Percentiles rank a stretch among this genome's conserved stretches.
These are phyloP conservation scores for Scytalidium lignicola DNA, from an alignment of 2,329 filamentous ascomycete species.

Conservation along the genomic window DNA sequence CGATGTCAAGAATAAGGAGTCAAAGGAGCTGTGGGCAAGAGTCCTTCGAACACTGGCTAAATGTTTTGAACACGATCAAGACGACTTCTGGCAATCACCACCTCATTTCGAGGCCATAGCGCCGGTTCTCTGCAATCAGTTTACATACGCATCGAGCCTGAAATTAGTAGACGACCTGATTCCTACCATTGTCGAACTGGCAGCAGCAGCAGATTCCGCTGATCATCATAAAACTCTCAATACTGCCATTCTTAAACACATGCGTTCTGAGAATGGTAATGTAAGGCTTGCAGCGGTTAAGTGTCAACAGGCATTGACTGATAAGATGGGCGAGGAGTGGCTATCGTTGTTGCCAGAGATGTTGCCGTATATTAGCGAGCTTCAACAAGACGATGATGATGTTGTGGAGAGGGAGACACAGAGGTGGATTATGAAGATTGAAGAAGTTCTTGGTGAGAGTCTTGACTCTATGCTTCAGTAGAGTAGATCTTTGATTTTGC, in stretches of 20 bases:
- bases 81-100: constrained; percentile 93
- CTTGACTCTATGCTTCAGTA: constrained; percentile 89
- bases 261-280: constrained; percentile 66
- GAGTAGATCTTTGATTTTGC: neutral
- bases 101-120: constrained; percentile 75
- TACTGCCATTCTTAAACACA: constrained; percentile 66
- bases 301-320: constrained; percentile 74
- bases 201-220: constrained; percentile 72
- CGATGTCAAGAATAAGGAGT: constrained; percentile 39
- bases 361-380: constrained; percentile 90
- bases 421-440: constrained; percentile 85
- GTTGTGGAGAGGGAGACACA: constrained; percentile 84
- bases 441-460: constrained; percentile 83
- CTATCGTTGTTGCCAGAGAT: constrained; percentile 87
- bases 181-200: constrained; percentile 74
- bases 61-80: constrained; percentile 84
- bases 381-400: constrained; percentile 96
- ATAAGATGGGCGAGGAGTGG: constrained; percentile 88
- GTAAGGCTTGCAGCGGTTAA: constrained; percentile 78
- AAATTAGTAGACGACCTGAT: constrained; percentile 52
- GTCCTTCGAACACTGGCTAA: constrained; percentile 67
- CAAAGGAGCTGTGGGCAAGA: constrained; percentile 60
- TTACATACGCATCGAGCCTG: constrained; percentile 41
- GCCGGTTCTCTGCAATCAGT: constrained; percentile 63
- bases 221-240: constrained; percentile 93